Base-by-base conservation (phyloP, 208 protist genomes). In the Trypanosomatidae sp. region DNA sequence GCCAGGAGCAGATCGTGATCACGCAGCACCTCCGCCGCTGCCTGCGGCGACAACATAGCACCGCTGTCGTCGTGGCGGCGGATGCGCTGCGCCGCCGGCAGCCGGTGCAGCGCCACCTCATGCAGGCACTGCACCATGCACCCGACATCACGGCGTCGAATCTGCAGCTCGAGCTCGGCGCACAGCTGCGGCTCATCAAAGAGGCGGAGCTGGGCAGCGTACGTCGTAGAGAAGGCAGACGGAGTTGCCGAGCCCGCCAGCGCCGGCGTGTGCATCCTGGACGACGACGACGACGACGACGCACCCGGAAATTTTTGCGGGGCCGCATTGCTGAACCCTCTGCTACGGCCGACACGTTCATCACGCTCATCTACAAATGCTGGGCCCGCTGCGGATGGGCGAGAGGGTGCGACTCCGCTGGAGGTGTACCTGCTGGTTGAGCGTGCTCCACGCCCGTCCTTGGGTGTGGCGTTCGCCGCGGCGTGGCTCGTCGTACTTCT, bases 51-150 rank as follows among this genome's bases (percentile, higher is more conserved):
- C 46, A 49, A 12, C 25, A 28, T 22, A 1, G 1, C 46, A 28
- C 43, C 46, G 60, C 60, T 65, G 60, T 30, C 36, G 41, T 47
- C 60, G 19, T 9, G 13, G 28, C 15, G 22, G 13, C 22, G 7
- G 22, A 39, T 12, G 39, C 3, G 2, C 1, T 65, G 19, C 12
- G 2, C 2, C 9, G 2, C 9, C 1, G 64, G 44, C 9, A 44
- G 39, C 19, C 36, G 9, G 43, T 62, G 67, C 15, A 58, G 43
- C 43, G 62, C 79, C 39, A 92, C 69, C 68, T 92, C 85, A 6
- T 89, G 41, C 47, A 92, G 71, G 58, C 83, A 88, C 74, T 85
- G 79, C 49, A 88, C 25, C 73, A 92, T 88, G 60, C 80, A 64
- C n/a, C 79, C 76, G 49, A 77, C 64, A 66, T 87, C 69, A 9